These are phyloP conservation scores for Salix udensis DNA, from an alignment of 345 rosid genomes.

Conservation along the genomic window DNA sequence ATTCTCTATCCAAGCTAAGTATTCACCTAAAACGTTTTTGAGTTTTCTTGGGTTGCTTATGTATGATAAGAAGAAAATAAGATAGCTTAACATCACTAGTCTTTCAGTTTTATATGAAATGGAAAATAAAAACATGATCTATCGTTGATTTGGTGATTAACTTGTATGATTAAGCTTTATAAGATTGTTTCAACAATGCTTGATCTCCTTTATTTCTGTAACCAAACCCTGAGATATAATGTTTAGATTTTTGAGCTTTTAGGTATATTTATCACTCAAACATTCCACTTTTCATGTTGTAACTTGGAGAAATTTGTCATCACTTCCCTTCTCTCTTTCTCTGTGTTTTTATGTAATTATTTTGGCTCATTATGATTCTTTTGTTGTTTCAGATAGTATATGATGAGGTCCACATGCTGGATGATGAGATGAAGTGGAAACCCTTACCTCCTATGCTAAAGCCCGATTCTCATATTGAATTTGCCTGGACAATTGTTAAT, in stretches of 20 bases:
- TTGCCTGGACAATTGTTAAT: constrained; percentile 90
- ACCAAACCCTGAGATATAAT: neutral
- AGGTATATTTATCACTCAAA: neutral
- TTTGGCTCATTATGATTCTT: neutral
- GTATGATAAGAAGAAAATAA: neutral
- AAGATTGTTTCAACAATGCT: neutral
- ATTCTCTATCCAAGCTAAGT: neutral
- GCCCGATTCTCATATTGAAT: constrained; percentile 91
- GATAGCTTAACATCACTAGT: neutral
- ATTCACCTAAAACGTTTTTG: neutral
- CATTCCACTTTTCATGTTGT: neutral
- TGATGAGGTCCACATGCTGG: constrained; percentile 82
- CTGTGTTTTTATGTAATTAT: neutral
- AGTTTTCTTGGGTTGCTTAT: constrained; percentile 3
- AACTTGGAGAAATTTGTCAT: neutral
- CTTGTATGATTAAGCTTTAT: neutral
- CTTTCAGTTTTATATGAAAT: neutral
- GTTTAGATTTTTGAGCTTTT: neutral
- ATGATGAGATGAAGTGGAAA: constrained; percentile 89
- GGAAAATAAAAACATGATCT: neutral
- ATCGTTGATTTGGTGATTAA: neutral
- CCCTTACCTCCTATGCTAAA: constrained; percentile 74
- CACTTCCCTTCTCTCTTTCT: neutral
- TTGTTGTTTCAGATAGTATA: constrained; percentile 66
- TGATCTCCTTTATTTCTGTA: neutral